These are phyloP conservation scores for Kluyveromyces wickerhamii DNA, from an alignment of 805 yeast genomes.

Conservation along the genomic window DNA sequence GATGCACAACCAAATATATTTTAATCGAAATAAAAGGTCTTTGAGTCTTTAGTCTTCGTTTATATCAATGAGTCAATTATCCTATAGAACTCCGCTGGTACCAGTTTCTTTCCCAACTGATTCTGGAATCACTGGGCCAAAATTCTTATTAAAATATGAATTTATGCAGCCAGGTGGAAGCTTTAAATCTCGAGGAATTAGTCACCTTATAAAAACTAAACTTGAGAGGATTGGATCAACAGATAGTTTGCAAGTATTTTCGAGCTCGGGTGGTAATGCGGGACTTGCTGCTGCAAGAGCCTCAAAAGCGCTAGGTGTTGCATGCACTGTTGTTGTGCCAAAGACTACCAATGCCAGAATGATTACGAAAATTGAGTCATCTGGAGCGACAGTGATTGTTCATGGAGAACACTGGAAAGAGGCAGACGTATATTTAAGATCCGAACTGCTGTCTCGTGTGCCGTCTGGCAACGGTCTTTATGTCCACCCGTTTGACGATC, in stretches of 20 bases:
- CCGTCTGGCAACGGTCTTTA: conserved; percentile 23
- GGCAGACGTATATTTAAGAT: conserved; percentile 37
- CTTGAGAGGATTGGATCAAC: conserved; percentile 19
- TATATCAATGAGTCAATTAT: conserved; percentile 3
- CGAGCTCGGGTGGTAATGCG: conserved; percentile 50
- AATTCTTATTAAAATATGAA: conserved; percentile 40
- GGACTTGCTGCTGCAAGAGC: conserved; percentile 39
- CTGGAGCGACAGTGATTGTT: conserved; percentile 43
- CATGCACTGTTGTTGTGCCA: conserved; percentile 59
- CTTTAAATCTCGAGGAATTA: conserved; percentile 48
- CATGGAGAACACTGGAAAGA: conserved; percentile 41
- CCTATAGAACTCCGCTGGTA: not conserved
- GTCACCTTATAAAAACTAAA: conserved; percentile 34
- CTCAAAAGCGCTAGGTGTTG: conserved; percentile 26
- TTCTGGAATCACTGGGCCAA: conserved; percentile 7
- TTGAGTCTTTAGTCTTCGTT: too few species aligned
- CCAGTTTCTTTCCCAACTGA: not conserved
- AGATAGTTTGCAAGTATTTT: conserved; percentile 33
- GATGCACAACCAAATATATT: too few species aligned
- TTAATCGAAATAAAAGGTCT: too few species aligned
- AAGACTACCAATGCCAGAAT: conserved; percentile 37
- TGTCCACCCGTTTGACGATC: conserved; percentile 49
- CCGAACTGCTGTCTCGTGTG: conserved; percentile 18
- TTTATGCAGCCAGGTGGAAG: conserved; percentile 46
- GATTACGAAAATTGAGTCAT: conserved; percentile 34